Conservation (phyloP, 2,329 filamentous ascomycete genomes). For the Colletotrichum ledebouriae region DNA sequence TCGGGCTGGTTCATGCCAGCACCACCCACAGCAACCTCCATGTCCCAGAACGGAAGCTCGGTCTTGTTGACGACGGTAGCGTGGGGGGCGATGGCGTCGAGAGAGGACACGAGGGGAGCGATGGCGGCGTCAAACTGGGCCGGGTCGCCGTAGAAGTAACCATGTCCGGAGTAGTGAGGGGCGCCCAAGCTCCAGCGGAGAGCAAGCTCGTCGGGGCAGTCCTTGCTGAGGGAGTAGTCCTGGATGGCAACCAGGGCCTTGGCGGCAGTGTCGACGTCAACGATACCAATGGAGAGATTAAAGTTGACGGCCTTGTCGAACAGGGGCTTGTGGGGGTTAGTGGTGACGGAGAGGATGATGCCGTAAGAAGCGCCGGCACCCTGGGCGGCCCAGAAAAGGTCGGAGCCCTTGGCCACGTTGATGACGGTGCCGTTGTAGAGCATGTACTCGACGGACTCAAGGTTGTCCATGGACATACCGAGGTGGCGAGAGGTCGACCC, state of each 20-base stretch:
- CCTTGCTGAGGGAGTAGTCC: conserved; percentile 39
- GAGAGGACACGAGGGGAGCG: conserved; percentile 27
- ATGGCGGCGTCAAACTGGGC: conserved; percentile 35
- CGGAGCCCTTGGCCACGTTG: conserved; percentile 35
- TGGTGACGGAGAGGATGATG: conserved; percentile 40
- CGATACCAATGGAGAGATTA: conserved; percentile 32
- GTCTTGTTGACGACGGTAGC: conserved; percentile 28
- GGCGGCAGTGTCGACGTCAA: conserved; percentile 22
- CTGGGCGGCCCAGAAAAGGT: conserved; percentile 43
- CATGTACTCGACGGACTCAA: conserved; percentile 41
- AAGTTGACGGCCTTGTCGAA: conserved; percentile 39
- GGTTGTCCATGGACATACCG: conserved; percentile 42
- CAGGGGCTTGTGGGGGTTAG: conserved; percentile 39
- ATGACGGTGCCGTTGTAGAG: conserved; percentile 44
- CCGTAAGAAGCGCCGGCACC: conserved; percentile 42
- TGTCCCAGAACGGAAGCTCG: conserved; percentile 41
- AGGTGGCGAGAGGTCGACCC: conserved; percentile 37
- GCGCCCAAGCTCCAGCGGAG: conserved; percentile 38
- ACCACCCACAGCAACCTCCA: conserved; percentile 41
- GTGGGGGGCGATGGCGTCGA: conserved; percentile 28
- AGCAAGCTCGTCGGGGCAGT: conserved; percentile 39
- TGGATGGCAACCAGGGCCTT: conserved; percentile 37
- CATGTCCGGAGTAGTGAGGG: conserved; percentile 23
- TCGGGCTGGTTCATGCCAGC: conserved; percentile 41
- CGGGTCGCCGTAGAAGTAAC: conserved; percentile 43